Percentiles rank a stretch among this genome's conserved stretches.
phyloP scores from a whole-genome alignment of 441 rosid genomes.

The Erodium moschatum region DNA sequence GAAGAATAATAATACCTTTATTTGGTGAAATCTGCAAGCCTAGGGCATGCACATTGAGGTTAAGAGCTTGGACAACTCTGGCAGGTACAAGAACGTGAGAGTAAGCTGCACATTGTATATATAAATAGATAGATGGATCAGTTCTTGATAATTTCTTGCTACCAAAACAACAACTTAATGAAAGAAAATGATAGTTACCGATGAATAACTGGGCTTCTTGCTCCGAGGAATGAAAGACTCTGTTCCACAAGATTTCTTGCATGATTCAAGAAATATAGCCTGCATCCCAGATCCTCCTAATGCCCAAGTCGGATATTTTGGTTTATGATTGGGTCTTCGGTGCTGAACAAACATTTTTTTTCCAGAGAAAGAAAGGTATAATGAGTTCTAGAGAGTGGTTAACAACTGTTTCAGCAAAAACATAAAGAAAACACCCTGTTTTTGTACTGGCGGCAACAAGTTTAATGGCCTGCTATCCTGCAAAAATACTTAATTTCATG shows the following conservation, averaged over 20 bases:
- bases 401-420: no score
- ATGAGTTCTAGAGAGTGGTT: no score
- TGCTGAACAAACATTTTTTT: no score
- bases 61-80: slow-evolving; percentile 75
- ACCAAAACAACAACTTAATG: no score
- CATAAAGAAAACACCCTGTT: no score
- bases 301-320: slow-evolving; percentile 24
- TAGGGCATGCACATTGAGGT: slow-evolving; percentile 55
- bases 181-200: no score
- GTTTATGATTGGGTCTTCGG: slow-evolving; percentile 21
- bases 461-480: no score
- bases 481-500: neutral
- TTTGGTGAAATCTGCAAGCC: slow-evolving; percentile 57
- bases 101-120: slow-evolving; percentile 40
- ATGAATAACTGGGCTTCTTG: slow-evolving; percentile 46
- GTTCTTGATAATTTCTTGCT: no score
- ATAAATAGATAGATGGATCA: no score
- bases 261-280: slow-evolving; percentile 64
- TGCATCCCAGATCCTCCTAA: slow-evolving; percentile 62
- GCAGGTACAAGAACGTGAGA: slow-evolving; percentile 74
- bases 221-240: slow-evolving; percentile 73
- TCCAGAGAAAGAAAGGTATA: no score
- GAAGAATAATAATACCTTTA: slow-evolving; percentile 47
- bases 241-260: slow-evolving; percentile 55
- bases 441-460: no score